Percentiles rank a stretch among this genome's conserved stretches.
Conservation (phyloP, 129 eudicot genomes). For the Chrysanthemum seticuspe region DNA sequence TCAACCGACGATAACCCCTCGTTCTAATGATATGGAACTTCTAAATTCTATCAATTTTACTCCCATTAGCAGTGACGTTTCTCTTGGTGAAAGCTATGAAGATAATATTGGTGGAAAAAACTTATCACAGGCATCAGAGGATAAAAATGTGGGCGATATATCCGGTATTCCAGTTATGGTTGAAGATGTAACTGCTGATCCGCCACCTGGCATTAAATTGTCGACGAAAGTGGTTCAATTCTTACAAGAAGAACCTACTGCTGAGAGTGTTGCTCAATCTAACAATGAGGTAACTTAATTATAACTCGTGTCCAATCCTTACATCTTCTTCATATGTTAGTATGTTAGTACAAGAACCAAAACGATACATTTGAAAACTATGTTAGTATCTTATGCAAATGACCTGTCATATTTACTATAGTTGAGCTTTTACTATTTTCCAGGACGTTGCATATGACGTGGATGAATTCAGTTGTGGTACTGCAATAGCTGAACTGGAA, state of each 20-base stretch:
- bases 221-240: conserved; percentile 23
- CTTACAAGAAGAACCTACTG: conserved; percentile 34
- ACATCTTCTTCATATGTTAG: too few species aligned
- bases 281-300: conserved; percentile 29
- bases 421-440: background rate
- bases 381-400: too few species aligned
- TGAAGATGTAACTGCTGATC: conserved; percentile 46
- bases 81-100: conserved; percentile 11
- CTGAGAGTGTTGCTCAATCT: conserved; percentile 24
- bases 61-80: conserved; percentile 13
- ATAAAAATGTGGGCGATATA: background rate
- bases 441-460: conserved; percentile 36
- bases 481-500: conserved; percentile 51
- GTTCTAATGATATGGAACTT: conserved; percentile 8
- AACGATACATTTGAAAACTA: too few species aligned
- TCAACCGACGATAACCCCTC: conserved; percentile 16
- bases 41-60: conserved; percentile 16
- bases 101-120: conserved; percentile 3
- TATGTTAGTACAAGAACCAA: too few species aligned
- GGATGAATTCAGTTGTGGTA: conserved; percentile 31
- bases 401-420: background rate
- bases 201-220: conserved; percentile 29
- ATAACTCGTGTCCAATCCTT: background rate
- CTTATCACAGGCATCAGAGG: conserved; percentile 24
- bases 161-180: conserved; percentile 26